These are phyloP conservation scores for Sporothrix globosa DNA, from an alignment of 2,329 filamentous ascomycete species.

Conservation along the genomic window DNA sequence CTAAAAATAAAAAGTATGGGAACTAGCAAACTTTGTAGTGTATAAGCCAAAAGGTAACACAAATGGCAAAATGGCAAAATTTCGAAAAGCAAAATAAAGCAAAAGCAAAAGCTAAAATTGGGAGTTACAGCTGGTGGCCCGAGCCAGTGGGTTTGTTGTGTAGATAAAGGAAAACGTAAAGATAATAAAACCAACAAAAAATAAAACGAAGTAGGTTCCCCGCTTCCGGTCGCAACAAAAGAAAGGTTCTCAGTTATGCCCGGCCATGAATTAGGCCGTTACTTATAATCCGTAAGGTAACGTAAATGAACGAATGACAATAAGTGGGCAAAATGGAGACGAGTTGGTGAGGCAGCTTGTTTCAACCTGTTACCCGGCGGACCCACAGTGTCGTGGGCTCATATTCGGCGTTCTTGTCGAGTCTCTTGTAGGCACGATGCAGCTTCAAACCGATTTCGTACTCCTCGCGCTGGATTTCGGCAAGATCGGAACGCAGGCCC, in stretches of 20 bases:
- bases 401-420: constrained; percentile 66
- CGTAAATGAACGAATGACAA: neutral
- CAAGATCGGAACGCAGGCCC: constrained; percentile 65
- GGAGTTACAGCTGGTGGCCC: neutral
- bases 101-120: neutral
- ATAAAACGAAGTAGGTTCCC: neutral
- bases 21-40: neutral
- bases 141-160: constrained; percentile 3
- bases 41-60: neutral
- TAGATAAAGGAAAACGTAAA: constrained; percentile 15
- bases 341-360: no score
- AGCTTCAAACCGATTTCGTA: constrained; percentile 78
- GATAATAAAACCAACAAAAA: neutral
- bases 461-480: constrained; percentile 74
- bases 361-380: constrained; percentile 66
- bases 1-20: constrained; percentile 1
- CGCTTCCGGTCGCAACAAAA: neutral
- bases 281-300: neutral
- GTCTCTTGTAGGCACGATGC: constrained; percentile 73
- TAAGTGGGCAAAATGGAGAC: neutral
- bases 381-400: constrained; percentile 77
- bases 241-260: neutral
- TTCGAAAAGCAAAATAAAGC: neutral
- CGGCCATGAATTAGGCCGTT: neutral
- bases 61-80: neutral